Evolutionary conservation across 352 stramenopile genomes (phyloP), one percentile per base, ranked within the genome.

Genomic region (Phytophthora sojae): DNA sequence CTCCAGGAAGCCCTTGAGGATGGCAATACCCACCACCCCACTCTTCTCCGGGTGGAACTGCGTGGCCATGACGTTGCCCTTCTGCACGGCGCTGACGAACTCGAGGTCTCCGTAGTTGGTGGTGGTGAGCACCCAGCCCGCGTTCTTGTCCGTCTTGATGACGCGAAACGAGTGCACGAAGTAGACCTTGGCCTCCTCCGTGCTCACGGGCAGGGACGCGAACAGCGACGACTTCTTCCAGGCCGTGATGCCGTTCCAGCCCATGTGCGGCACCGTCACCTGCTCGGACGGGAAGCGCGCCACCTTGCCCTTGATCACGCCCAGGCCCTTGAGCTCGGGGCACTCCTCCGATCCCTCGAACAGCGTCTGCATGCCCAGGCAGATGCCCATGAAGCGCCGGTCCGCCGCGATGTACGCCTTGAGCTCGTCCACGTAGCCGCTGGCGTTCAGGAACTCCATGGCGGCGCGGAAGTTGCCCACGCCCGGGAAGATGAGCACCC

Each of bases 31-130:
- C 63, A 96, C 81, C 1, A 67, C 72, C 15, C 97, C 97, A 81
- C 94, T 99, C 83, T 99, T 99, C 76, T 99, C 98, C 6, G 98
- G 98, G 86, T 99, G 98, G 80, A 99, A 99, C 76, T 99, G 98
- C 55, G 94, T 98, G n/a, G 96, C 98, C 69, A 98, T 94, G 49
- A 99, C 93, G 71, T 98, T 98, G 47, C 97, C 97, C 69, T 96
- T 94, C 73, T 99, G 95, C 17, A 99, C 86, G 35, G 94, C 83
- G 64, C 88, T 98, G 49, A 99, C 89, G 75, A 99, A 99, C 58
- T 95, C 82, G 35, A 96, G 67, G 30, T 79, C 73, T 49, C 94
- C 96, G 77, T 99, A 99, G 59, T 97, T 97, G 23, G 98, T 99
- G 6, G 90, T 98, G 21, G 88, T 96, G 57, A 99, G 86, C 50